Evolutionary conservation across 352 stramenopile species (phyloP).

Genomic region (Phytophthora crassamura): DNA sequence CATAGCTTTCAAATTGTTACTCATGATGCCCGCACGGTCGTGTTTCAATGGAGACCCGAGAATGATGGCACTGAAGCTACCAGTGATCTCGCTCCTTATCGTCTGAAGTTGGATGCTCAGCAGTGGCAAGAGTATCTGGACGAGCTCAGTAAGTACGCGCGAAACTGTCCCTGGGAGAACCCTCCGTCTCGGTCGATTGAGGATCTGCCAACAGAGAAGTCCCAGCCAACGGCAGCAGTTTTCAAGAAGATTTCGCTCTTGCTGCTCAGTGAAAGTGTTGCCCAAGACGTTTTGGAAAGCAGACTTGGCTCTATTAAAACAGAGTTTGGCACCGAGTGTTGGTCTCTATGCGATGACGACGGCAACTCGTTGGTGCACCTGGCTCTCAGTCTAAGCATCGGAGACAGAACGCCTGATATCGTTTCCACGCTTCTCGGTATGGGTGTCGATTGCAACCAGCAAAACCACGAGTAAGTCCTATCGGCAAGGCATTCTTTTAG

Average conservation of each 20-base stretch:
- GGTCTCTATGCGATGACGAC: conserved; percentile 36
- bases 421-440: conserved; percentile 41
- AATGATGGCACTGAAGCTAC: neutral
- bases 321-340: neutral
- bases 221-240: neutral
- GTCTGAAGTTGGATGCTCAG: conserved; percentile 31
- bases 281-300: neutral
- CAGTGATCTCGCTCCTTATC: conserved; percentile 9
- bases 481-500: neutral
- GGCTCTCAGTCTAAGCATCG: conserved; percentile 46
- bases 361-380: conserved; percentile 64
- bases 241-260: conserved; percentile 12
- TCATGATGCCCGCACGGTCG: conserved; percentile 34
- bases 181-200: neutral
- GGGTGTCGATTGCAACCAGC: conserved; percentile 51
- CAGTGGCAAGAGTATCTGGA: conserved; percentile 64
- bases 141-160: conserved; percentile 53
- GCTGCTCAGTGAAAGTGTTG: conserved; percentile 6
- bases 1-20: conserved; percentile 56
- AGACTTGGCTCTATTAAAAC: conserved; percentile 4
- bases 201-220: neutral
- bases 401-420: conserved; percentile 14
- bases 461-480: conserved; percentile 61
- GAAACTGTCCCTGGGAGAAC: conserved; percentile 14
- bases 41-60: conserved; percentile 53